Evolutionary conservation across 345 rosid genomes (phyloP).

Genomic region (Aegle marmelos): DNA sequence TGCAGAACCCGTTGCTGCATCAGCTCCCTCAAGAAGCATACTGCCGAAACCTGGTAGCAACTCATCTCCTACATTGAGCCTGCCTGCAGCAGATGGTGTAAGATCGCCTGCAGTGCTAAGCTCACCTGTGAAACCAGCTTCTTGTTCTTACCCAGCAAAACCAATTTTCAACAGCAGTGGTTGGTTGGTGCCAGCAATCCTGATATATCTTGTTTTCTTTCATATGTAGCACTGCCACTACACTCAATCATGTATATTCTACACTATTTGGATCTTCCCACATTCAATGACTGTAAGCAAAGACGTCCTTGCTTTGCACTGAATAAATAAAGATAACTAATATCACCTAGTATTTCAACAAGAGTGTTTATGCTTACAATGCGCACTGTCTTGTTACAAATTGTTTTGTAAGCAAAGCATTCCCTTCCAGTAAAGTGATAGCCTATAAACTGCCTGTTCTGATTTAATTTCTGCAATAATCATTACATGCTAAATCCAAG

Average conservation of each 20-base stretch:
- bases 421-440: neutral
- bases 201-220: conserved; percentile 4
- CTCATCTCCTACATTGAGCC: conserved; percentile 21
- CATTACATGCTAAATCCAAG: neutral
- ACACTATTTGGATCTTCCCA: neutral
- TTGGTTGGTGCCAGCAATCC: conserved; percentile 21
- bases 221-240: neutral
- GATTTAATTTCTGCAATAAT: neutral
- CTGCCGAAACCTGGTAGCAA: conserved; percentile 15
- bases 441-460: neutral
- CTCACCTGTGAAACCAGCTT: neutral
- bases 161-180: conserved; percentile 8
- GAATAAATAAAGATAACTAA: neutral
- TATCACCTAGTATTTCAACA: neutral
- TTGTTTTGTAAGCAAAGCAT: neutral
- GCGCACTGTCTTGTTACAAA: neutral
- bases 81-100: conserved; percentile 17
- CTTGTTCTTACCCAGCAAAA: conserved; percentile 15
- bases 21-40: conserved; percentile 15
- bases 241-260: neutral
- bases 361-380: neutral
- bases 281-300: neutral
- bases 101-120: conserved; percentile 22
- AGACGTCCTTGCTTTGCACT: neutral
- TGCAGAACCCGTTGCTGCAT: conserved; percentile 27